Conservation (phyloP, 495 filamentous ascomycete species). For the Aspergillus coremiiformis region DNA sequence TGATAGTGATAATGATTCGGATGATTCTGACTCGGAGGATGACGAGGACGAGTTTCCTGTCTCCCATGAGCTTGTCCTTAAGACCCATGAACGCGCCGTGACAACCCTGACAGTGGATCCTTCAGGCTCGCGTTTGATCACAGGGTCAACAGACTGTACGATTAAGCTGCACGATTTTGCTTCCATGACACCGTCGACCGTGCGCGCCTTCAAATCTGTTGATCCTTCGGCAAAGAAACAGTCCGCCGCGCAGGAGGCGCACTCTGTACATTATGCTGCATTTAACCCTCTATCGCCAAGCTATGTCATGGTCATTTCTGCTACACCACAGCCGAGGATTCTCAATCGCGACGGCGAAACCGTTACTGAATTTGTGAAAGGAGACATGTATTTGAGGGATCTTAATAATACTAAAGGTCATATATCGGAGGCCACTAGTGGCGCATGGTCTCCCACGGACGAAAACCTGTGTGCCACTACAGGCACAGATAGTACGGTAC, state of each 20-base stretch:
- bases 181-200: constrained; percentile 88
- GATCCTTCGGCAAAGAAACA: constrained; percentile 75
- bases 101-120: constrained; percentile 79
- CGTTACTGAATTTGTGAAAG: constrained; percentile 82
- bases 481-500: constrained; percentile 84
- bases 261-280: constrained; percentile 74
- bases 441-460: constrained; percentile 82
- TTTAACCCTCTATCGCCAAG: constrained; percentile 81
- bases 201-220: constrained; percentile 85
- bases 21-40: constrained; percentile 50
- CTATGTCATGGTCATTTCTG: constrained; percentile 77
- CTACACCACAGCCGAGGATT: constrained; percentile 81
- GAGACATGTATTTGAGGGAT: constrained; percentile 95
- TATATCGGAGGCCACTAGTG: constrained; percentile 78
- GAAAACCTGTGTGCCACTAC: constrained; percentile 78
- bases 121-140: constrained; percentile 75
- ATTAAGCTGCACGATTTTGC: constrained; percentile 92
- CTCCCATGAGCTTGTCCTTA: constrained; percentile 85
- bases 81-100: constrained; percentile 84
- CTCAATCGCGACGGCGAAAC: constrained; percentile 82
- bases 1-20: constrained; percentile 38
- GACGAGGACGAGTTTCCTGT: constrained; percentile 88
- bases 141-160: constrained; percentile 82
- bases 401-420: constrained; percentile 97
- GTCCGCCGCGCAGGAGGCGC: constrained; percentile 69